These are phyloP conservation scores for Penicillium sp. DNA, from an alignment of 2,329 filamentous ascomycete species.

Conservation along the genomic window DNA sequence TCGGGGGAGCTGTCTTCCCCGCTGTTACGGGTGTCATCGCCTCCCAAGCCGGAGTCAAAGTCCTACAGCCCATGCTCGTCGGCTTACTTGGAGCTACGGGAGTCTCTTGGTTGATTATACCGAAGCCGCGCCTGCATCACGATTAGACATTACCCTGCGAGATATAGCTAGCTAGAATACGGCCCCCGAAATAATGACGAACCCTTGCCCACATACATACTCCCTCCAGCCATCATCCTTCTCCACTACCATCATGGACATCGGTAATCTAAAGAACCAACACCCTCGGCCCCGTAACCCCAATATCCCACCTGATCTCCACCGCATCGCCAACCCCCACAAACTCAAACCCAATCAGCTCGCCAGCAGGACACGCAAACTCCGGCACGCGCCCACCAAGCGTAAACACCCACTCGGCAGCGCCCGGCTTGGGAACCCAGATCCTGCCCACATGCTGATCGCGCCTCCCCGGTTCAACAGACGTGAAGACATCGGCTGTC, in stretches of 20 bases:
- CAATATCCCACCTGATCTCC: constrained; percentile 30
- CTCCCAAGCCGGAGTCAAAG: constrained; percentile 49
- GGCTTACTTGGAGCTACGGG: constrained; percentile 54
- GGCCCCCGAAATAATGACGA: not conserved
- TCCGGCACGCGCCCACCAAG: constrained; percentile 25
- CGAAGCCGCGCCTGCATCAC: constrained; percentile 29
- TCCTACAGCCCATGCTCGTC: constrained; percentile 59
- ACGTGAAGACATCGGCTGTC: constrained; percentile 30
- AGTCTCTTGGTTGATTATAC: constrained; percentile 52
- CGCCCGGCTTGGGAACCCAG: constrained; percentile 19
- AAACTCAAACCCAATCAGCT: constrained; percentile 31
- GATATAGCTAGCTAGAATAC: not conserved
- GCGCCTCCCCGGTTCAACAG: constrained; percentile 27
- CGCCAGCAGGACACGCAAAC: constrained; percentile 29
- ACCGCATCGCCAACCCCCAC: constrained; percentile 32
- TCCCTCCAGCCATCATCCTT: not conserved
- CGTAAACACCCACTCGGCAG: constrained; percentile 26
- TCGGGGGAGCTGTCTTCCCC: constrained; percentile 61
- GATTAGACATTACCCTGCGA: constrained; percentile 20
- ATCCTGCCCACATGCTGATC: constrained; percentile 29
- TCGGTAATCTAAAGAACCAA: constrained; percentile 18
- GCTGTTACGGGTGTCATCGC: constrained; percentile 61
- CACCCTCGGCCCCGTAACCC: constrained; percentile 28
- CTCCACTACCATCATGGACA: not conserved
- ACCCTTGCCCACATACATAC: not conserved